Conservation (phyloP, 306 rosid species). For the Ziziphus jujuba region DNA sequence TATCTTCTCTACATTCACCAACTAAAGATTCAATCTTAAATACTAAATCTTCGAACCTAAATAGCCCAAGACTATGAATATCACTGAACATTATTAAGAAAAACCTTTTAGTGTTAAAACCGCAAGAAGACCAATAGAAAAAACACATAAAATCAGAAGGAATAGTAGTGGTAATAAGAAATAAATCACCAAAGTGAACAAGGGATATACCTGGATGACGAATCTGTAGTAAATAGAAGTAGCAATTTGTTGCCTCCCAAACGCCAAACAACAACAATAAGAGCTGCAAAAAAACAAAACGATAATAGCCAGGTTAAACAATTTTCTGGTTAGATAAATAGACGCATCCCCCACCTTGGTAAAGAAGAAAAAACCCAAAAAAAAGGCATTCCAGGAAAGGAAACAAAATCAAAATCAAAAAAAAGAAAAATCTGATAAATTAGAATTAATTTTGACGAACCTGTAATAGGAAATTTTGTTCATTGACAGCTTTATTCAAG, state of each 20-base stretch:
- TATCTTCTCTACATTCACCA: background rate
- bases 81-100: too few species aligned
- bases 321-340: background rate
- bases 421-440: slow-evolving; percentile 17
- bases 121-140: background rate
- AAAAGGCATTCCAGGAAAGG: background rate
- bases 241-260: slow-evolving; percentile 21
- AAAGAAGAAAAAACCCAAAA: slow-evolving; percentile 3
- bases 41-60: too few species aligned
- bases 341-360: slow-evolving; percentile 14
- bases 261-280: slow-evolving; percentile 25
- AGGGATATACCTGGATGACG: slow-evolving; percentile 41
- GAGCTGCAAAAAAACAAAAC: slow-evolving; percentile 6
- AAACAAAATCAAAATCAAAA: slow-evolving; percentile 10
- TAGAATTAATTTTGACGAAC: slow-evolving; percentile 14
- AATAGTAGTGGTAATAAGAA: background rate
- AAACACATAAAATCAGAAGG: slow-evolving; percentile 11
- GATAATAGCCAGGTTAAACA: background rate
- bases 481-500: slow-evolving; percentile 21
- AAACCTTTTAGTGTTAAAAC: background rate
- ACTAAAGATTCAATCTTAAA: too few species aligned
- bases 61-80: too few species aligned
- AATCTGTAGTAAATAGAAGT: slow-evolving; percentile 19
- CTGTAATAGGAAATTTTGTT: slow-evolving; percentile 22
- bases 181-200: slow-evolving; percentile 6